Base-by-base conservation (phyloP, 2,329 filamentous ascomycete genomes). In the Colletotrichum abscissum region DNA sequence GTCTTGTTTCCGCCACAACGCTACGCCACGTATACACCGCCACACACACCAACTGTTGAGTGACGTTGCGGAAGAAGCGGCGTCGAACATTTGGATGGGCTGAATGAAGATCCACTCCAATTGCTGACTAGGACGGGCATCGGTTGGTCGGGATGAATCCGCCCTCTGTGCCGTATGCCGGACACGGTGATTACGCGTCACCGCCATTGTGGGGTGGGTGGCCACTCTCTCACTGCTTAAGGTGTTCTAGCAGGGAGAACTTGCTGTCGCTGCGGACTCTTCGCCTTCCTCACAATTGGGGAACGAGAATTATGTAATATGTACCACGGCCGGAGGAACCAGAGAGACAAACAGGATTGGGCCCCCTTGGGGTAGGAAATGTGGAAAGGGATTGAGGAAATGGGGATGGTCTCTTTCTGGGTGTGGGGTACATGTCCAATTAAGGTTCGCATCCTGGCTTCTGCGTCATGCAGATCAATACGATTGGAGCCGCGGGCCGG, bases 381-480 rank as follows among this genome's bases (percentile, higher is more conserved):
- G 35, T 42, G 35, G 35, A 60, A 55, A 52, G 57, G 19, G 35
- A 16, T 35, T 24, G 52, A 38, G 24, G 69, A 19, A 69, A 57
- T 68, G 49, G 12, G 9, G 38, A 46, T 42, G 19, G 42, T 46
- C 42, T 46, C 6, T n/a, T 46, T 58, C 5, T 70, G 33, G 33
- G 33, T 33, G 70, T 73, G 70, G 72, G 72, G 68, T 55, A 72
- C 68, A 71, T 66, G 62, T 67, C 68, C 72, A 52, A 67, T 74
- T 74, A 74, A 74, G 68, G 72, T 74, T 74, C 72, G 63, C 49
- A 74, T 63, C 72, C 72, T 74, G 62, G 72, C 72, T 67, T 49
- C 68, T 72, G 72, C 67, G 72, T 74, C 72, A 72, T 72, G 72
- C 72, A 72, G 72, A 74, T 74, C 68, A 58, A 63, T 67, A 60